A percentile compares a stretch with the other conserved stretches of the same genome.
Evolutionary conservation across 164 flowering plant species (phyloP).

Genomic region (Amborella trichopoda): DNA sequence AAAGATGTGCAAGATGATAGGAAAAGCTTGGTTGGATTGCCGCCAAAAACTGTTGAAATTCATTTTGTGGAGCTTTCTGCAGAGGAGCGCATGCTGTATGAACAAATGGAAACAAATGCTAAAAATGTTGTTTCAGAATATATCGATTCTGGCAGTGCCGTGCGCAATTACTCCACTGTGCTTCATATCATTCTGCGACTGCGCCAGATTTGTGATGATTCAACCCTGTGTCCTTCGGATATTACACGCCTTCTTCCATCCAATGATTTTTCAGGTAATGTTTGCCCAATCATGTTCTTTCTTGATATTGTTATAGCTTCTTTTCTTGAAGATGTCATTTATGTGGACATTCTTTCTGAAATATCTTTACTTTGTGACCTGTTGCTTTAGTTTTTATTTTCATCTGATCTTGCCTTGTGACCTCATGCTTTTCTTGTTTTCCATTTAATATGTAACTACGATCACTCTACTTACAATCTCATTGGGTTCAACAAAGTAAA

Average conservation of each 20-base stretch:
- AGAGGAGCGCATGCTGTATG: conserved; percentile 74
- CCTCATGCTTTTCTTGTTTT: no score
- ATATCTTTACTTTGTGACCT: no score
- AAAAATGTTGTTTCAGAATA: conserved; percentile 31
- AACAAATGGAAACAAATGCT: conserved; percentile 61
- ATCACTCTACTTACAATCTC: no score
- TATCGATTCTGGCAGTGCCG: conserved; percentile 25
- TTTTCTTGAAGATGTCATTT: background rate
- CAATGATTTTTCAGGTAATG: conserved; percentile 55
- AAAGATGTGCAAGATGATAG: conserved; percentile 24
- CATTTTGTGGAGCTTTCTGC: conserved; percentile 49
- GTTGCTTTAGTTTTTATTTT: no score
- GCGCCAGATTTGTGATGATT: conserved; percentile 68
- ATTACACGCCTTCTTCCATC: conserved; percentile 39
- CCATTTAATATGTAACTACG: no score
- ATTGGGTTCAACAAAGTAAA: no score
- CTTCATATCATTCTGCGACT: conserved; percentile 66
- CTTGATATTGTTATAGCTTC: background rate
- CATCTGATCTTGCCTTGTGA: no score
- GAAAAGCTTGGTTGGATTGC: conserved; percentile 42
- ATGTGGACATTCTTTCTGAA: no score
- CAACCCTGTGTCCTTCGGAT: conserved; percentile 65
- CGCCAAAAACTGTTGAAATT: conserved; percentile 60
- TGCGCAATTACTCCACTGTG: conserved; percentile 51
- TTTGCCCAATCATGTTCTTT: background rate